These are phyloP conservation scores for Hypomyces rosellus DNA, from an alignment of 2,329 filamentous ascomycete genomes.

Conservation along the genomic window DNA sequence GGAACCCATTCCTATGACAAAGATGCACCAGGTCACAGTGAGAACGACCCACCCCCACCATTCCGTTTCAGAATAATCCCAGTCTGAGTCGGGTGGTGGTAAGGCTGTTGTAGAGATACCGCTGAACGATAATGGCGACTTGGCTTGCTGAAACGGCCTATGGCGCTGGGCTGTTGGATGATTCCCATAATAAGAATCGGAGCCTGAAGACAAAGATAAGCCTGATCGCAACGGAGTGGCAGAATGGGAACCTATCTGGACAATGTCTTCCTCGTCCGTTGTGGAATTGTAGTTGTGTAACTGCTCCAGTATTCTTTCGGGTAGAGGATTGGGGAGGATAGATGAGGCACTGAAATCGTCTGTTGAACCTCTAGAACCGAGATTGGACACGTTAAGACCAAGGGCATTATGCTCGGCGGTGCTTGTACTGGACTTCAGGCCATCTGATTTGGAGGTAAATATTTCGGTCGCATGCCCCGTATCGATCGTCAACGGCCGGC, in stretches of 20 bases:
- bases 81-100: slow-evolving; percentile 49
- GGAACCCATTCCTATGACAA: slow-evolving; percentile 93
- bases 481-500: slow-evolving; percentile 39
- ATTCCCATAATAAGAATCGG: slow-evolving; percentile 56
- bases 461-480: slow-evolving; percentile 25
- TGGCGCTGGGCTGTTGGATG: slow-evolving; percentile 37
- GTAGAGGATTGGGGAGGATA: slow-evolving; percentile 13
- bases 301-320: slow-evolving; percentile 17
- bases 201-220: slow-evolving; percentile 46
- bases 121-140: slow-evolving; percentile 54
- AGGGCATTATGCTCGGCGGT: slow-evolving; percentile 27
- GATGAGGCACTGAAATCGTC: slow-evolving; percentile 33
- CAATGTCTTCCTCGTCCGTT: slow-evolving; percentile 75
- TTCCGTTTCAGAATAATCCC: slow-evolving; percentile 91
- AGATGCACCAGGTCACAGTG: slow-evolving; percentile 86
- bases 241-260: slow-evolving; percentile 52
- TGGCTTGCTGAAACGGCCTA: slow-evolving; percentile 46
- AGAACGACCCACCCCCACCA: slow-evolving; percentile 98
- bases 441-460: slow-evolving; percentile 15
- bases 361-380: slow-evolving; percentile 40
- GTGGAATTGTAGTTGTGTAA: slow-evolving; percentile 48
- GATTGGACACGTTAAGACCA: slow-evolving; percentile 43
- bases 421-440: slow-evolving; percentile 16
- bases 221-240: slow-evolving; percentile 37
- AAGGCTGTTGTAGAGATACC: slow-evolving; percentile 45